Conservation (phyloP, 495 filamentous ascomycete species). For the Xylaria sp. region DNA sequence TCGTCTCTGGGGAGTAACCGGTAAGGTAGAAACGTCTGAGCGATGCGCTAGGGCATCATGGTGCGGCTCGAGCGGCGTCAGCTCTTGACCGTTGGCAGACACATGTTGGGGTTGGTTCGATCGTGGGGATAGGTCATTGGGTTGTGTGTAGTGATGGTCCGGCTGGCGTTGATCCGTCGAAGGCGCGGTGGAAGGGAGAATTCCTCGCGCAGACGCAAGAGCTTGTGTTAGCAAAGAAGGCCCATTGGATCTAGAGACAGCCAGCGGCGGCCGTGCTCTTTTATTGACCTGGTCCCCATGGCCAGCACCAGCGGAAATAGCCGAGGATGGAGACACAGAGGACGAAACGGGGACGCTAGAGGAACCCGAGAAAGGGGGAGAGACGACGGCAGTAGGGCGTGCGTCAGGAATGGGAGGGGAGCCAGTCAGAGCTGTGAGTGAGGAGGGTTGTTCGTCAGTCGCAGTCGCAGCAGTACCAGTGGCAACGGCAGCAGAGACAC, state of each 20-base stretch:
- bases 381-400: slow-evolving; percentile 35
- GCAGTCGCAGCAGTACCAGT: slow-evolving; percentile 36
- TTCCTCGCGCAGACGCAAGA: slow-evolving; percentile 60
- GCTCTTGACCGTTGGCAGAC: slow-evolving; percentile 29
- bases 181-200: slow-evolving; percentile 35
- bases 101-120: slow-evolving; percentile 30
- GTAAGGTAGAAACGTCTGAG: slow-evolving; percentile 43
- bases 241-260: slow-evolving; percentile 49
- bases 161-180: slow-evolving; percentile 39
- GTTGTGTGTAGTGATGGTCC: slow-evolving; percentile 36
- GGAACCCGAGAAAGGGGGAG: slow-evolving; percentile 29
- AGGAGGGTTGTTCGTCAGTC: slow-evolving; percentile 38
- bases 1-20: slow-evolving; percentile 35
- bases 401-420: slow-evolving; percentile 37
- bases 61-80: slow-evolving; percentile 37
- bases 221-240: slow-evolving; percentile 59
- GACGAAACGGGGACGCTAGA: slow-evolving; percentile 36
- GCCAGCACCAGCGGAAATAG: slow-evolving; percentile 37
- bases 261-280: slow-evolving; percentile 51
- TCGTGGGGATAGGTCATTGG: slow-evolving; percentile 31
- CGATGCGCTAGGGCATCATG: slow-evolving; percentile 39
- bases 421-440: slow-evolving; percentile 36
- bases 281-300: slow-evolving; percentile 53
- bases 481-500: slow-evolving; percentile 31
- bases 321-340: slow-evolving; percentile 34